These are phyloP conservation scores for Furcasterigmium furcatum DNA, from an alignment of 2,329 filamentous ascomycete species.

Conservation along the genomic window DNA sequence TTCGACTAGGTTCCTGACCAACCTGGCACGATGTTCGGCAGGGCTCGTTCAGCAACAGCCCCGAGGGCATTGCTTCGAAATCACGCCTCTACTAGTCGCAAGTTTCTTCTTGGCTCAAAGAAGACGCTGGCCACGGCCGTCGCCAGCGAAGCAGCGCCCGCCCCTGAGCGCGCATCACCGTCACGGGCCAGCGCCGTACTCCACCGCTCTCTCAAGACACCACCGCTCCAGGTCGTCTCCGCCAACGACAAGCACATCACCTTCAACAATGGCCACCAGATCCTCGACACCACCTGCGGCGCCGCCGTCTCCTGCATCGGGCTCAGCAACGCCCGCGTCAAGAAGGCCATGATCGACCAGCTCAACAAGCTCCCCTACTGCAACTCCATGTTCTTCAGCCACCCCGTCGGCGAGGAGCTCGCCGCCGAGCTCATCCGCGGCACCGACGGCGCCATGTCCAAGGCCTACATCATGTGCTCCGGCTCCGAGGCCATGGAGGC, in stretches of 20 bases:
- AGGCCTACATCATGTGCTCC: conserved; percentile 34
- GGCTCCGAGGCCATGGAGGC: conserved; percentile 52
- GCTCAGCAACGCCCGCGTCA: conserved; percentile 59
- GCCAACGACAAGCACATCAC: conserved; percentile 11
- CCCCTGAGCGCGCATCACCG: background rate
- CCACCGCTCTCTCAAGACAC: conserved; percentile 8
- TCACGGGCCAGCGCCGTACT: conserved; percentile 9
- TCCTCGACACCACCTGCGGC: conserved; percentile 72
- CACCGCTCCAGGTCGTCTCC: conserved; percentile 8
- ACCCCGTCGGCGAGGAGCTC: conserved; percentile 43
- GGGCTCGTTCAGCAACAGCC: no score
- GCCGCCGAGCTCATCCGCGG: conserved; percentile 31
- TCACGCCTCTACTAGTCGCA: no score
- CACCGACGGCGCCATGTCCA: conserved; percentile 29
- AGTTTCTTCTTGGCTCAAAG: no score
- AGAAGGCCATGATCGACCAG: conserved; percentile 56
- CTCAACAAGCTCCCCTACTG: conserved; percentile 51
- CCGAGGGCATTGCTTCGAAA: no score
- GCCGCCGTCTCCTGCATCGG: conserved; percentile 72
- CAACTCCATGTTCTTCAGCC: conserved; percentile 33
- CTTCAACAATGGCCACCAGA: conserved; percentile 18
- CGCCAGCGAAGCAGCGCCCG: no score
- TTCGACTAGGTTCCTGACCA: no score
- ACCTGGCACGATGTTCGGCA: no score
- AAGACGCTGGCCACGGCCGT: no score